A percentile compares a stretch with the other conserved stretches of the same genome.
These are phyloP conservation scores for Hypsizygus ulmarius DNA, from an alignment of 1,284 basidiomycete species.

Conservation along the genomic window DNA sequence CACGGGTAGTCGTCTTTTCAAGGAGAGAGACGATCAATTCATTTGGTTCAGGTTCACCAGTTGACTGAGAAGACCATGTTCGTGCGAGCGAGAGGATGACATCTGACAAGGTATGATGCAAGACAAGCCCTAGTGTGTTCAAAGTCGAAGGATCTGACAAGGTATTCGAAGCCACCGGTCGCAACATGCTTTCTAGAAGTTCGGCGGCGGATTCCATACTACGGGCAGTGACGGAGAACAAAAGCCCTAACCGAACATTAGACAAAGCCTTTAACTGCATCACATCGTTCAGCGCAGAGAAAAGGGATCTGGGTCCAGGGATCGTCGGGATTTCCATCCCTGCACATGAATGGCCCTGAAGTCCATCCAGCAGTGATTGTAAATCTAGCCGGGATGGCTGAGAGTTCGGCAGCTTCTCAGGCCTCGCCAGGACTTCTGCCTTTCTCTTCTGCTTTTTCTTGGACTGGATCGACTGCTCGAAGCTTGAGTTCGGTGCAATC, in stretches of 20 bases:
- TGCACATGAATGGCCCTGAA: slow-evolving; percentile 3
- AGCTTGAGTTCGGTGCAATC: slow-evolving; percentile 9
- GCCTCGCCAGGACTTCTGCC: slow-evolving; percentile 3
- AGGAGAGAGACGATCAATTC: slow-evolving; percentile 24
- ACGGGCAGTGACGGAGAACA: slow-evolving; percentile 30
- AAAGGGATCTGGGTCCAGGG: slow-evolving; percentile 19
- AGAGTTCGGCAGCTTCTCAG: slow-evolving; percentile 5
- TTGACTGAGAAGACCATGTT: slow-evolving; percentile 2
- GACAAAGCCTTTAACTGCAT: slow-evolving; percentile 25
- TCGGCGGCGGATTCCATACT: slow-evolving; percentile 27
- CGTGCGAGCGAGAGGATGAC: slow-evolving; percentile 17
- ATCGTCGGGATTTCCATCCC: slow-evolving; percentile 9
- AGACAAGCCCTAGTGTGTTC: slow-evolving; percentile 14
- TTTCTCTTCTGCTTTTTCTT: slow-evolving; percentile 28
- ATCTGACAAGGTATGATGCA: slow-evolving; percentile 19
- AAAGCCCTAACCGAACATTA: slow-evolving; percentile 21
- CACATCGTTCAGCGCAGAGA: slow-evolving; percentile 29
- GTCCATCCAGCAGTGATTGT: slow-evolving; percentile 18
- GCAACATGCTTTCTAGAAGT: slow-evolving; percentile 17
- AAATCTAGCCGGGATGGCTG: slow-evolving; percentile 8
- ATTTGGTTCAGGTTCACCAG: not conserved
- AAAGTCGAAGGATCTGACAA: slow-evolving; percentile 14
- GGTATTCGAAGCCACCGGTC: not conserved
- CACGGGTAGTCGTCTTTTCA: slow-evolving; percentile 21
- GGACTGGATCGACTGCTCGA: slow-evolving; percentile 12